Evolutionary conservation across 2,329 filamentous ascomycete genomes (phyloP), one percentile per base, ranked within the genome.

Genomic region (Pseudomassariella vexata): DNA sequence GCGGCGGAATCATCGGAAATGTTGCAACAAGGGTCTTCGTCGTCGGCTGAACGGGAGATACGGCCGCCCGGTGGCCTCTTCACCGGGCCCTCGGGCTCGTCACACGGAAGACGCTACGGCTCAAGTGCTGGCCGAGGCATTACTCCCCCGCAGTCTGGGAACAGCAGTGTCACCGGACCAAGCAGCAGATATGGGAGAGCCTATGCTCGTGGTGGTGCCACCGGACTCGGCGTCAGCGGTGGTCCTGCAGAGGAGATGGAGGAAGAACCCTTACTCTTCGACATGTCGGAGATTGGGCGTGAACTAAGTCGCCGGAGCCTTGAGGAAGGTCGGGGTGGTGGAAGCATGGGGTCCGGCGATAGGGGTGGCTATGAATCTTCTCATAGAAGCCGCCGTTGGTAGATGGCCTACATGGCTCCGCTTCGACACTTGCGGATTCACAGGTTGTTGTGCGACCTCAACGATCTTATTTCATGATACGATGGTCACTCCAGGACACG

Each of bases 231-330:
- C 35, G 63, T 65, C 28, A 57, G 61, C 1, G 61, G 65, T 6
- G 50, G 52, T 0, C 56, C 60, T 7, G 66, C 74, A 26, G 59
- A 60, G 31, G 72, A 73, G 5, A 57, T 65, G 16, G 78, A 82
- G 38, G 82, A 84, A 34, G 82, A 86, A 47, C 79, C 78, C 1
- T 55, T 86, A 8, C 65, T 86, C 8, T 86, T 86, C 54, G 78
- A 82, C 41, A 76, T 86, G 66, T 83, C 78, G 21, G 82, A 86
- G 53, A 73, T 85, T 50, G 77, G 78, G 43, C 64, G 71, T 10
- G 50, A 55, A 12, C 67, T 69, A 35, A 68, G 69, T 26, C 63
- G 76, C 39, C 66, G 72, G 40, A 80, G 73, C 43, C 52, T 79
- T 6, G 76, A 81, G 42, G 76, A 79, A 39, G 59, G 55, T 2